Evolutionary conservation across 257 asterid genomes (phyloP).

Genomic region (Gardenia jasminoides): DNA sequence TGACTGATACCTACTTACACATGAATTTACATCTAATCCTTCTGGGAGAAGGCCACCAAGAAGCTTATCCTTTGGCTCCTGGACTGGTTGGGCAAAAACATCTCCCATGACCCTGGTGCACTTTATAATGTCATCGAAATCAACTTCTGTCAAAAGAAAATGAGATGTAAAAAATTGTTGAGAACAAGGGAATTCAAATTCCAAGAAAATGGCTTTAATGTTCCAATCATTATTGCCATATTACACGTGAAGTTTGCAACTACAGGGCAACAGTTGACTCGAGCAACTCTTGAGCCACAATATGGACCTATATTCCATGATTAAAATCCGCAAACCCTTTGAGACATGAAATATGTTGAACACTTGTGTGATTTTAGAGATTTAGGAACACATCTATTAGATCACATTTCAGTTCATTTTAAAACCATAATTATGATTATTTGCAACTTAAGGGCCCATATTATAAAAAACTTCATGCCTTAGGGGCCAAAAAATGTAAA

Average conservation of each 20-base stretch:
- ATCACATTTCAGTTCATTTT: no score
- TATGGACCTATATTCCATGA: no score
- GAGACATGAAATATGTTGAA: no score
- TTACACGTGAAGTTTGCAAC: no score
- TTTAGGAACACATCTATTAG: no score
- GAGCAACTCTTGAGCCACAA: neutral
- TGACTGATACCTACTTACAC: constrained; percentile 65
- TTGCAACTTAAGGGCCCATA: no score
- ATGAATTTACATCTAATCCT: constrained; percentile 60
- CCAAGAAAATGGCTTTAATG: neutral
- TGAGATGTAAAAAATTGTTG: neutral
- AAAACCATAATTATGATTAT: no score
- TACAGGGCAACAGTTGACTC: neutral
- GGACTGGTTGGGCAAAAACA: constrained; percentile 27
- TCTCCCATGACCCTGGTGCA: neutral
- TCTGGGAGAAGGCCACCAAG: constrained; percentile 63
- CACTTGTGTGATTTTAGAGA: no score
- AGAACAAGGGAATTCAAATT: neutral
- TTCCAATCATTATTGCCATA: neutral
- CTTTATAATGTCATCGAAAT: constrained; percentile 8
- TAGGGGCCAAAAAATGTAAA: no score
- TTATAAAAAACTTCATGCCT: no score
- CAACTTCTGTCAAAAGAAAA: constrained; percentile 30
- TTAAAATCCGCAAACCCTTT: no score
- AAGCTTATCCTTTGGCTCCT: constrained; percentile 44